Conservation (phyloP, 768 basidiomycete species). For the Punctularia strigosozonata region DNA sequence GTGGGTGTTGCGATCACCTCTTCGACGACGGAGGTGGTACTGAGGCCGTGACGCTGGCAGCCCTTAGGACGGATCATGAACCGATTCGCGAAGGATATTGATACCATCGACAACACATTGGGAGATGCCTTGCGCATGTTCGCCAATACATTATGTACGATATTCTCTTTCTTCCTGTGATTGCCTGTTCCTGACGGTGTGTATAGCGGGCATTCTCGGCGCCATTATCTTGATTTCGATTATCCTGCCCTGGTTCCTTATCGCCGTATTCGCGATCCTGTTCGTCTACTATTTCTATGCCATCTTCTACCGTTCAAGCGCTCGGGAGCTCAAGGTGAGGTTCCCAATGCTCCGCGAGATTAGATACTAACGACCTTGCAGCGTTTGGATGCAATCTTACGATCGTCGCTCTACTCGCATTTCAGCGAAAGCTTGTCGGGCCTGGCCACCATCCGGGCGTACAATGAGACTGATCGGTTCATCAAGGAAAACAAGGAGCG, state of each 20-base stretch:
- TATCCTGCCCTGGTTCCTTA: slow-evolving; percentile 75
- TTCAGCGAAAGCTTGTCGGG: slow-evolving; percentile 89
- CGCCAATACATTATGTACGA: slow-evolving; percentile 44
- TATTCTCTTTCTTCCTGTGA: no score
- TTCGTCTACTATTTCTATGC: slow-evolving; percentile 61
- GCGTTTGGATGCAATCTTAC: slow-evolving; percentile 74
- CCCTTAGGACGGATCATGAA: slow-evolving; percentile 86
- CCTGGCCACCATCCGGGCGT: slow-evolving; percentile 79
- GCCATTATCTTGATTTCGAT: slow-evolving; percentile 72
- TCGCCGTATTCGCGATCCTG: slow-evolving; percentile 51
- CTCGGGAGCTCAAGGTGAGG: slow-evolving; percentile 69
- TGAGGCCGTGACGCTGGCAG: no score
- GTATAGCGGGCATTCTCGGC: no score
- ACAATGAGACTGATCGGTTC: slow-evolving; percentile 73
- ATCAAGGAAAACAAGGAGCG: slow-evolving; percentile 58
- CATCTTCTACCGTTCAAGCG: slow-evolving; percentile 74
- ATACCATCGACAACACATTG: slow-evolving; percentile 68
- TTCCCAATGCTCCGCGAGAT: neutral
- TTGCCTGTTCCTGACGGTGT: no score
- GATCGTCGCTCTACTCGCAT: slow-evolving; percentile 81
- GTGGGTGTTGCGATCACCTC: slow-evolving; percentile 30
- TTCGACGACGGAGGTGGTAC: no score
- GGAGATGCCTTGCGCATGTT: slow-evolving; percentile 73
- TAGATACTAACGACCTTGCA: neutral
- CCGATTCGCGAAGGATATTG: slow-evolving; percentile 79